A percentile compares a stretch with the other conserved stretches of the same genome.
phyloP scores from a whole-genome alignment of 1,139 yeast genomes.

The Nakaseomyces bracarensis region DNA sequence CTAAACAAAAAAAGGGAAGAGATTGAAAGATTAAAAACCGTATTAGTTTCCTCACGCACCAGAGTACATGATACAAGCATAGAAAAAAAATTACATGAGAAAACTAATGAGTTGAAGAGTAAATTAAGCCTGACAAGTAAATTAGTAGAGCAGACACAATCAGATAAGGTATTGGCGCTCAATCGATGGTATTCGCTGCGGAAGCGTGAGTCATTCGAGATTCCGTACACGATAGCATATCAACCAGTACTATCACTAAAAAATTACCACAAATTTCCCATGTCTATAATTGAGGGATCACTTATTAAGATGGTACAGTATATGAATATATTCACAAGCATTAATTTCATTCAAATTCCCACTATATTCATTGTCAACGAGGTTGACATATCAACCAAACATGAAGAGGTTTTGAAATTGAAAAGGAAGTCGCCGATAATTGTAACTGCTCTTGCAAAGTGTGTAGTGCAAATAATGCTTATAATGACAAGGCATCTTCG shows the following conservation, averaged over 20 bases:
- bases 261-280: slow-evolving; percentile 16
- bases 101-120: neutral
- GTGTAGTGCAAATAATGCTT: slow-evolving; percentile 15
- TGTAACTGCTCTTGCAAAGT: slow-evolving; percentile 12
- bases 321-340: slow-evolving; percentile 12
- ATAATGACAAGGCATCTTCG: slow-evolving; percentile 14
- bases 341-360: slow-evolving; percentile 15
- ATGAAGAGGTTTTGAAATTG: neutral
- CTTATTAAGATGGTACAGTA: slow-evolving; percentile 20
- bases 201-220: slow-evolving; percentile 17
- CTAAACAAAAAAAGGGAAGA: slow-evolving; percentile 15
- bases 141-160: slow-evolving; percentile 12
- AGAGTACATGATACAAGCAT: slow-evolving; percentile 8
- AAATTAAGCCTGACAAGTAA: slow-evolving; percentile 13
- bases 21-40: slow-evolving; percentile 9
- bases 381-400: neutral
- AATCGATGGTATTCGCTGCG: slow-evolving; percentile 20
- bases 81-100: neutral
- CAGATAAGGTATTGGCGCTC: slow-evolving; percentile 14
- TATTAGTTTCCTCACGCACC: slow-evolving; percentile 7
- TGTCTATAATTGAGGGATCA: slow-evolving; percentile 15
- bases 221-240: slow-evolving; percentile 22
- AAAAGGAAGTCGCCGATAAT: slow-evolving; percentile 7
- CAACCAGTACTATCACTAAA: slow-evolving; percentile 24
- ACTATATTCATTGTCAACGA: slow-evolving; percentile 6